Percentiles rank a stretch among this genome's conserved stretches.
Conservation (phyloP, 495 filamentous ascomycete species). For the Bryoglossum gracile region DNA sequence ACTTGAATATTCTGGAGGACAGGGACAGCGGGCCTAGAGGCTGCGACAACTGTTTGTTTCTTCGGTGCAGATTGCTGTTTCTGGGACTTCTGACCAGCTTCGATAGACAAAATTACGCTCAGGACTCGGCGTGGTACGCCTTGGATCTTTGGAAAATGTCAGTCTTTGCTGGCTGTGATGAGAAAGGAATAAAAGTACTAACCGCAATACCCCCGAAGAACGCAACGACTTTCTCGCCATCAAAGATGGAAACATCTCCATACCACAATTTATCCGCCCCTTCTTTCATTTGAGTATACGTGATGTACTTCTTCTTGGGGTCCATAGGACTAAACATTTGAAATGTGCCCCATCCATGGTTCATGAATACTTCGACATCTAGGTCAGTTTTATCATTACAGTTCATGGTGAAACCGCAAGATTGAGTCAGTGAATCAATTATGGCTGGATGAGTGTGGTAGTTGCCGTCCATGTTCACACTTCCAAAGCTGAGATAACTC, state of each 20-base stretch:
- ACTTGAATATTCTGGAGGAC: too few species aligned
- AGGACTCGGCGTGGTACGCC: slow-evolving; percentile 56
- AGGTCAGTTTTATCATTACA: slow-evolving; percentile 65
- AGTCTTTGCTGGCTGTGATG: too few species aligned
- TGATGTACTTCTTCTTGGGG: slow-evolving; percentile 55
- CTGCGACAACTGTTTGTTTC: too few species aligned
- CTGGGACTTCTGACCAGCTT: neutral
- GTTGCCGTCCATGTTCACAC: slow-evolving; percentile 43
- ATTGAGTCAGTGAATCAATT: slow-evolving; percentile 59
- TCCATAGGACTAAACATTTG: slow-evolving; percentile 56
- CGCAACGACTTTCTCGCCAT: neutral
- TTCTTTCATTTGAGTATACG: slow-evolving; percentile 59
- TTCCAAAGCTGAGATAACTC: slow-evolving; percentile 53
- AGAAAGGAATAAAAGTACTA: too few species aligned
- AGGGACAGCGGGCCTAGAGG: too few species aligned
- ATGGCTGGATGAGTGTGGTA: slow-evolving; percentile 60
- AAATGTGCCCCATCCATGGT: slow-evolving; percentile 70
- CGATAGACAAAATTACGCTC: slow-evolving; percentile 50
- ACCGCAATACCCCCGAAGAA: neutral
- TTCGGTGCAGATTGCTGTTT: too few species aligned
- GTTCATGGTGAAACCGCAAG: slow-evolving; percentile 74
- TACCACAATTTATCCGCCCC: slow-evolving; percentile 32
- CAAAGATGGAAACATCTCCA: slow-evolving; percentile 11
- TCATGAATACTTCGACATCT: slow-evolving; percentile 62
- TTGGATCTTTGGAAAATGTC: slow-evolving; percentile 54